Percentiles rank a stretch among this genome's conserved stretches.
phyloP scores from a whole-genome alignment of 768 basidiomycete species.

The Tephrocybe rancida region DNA sequence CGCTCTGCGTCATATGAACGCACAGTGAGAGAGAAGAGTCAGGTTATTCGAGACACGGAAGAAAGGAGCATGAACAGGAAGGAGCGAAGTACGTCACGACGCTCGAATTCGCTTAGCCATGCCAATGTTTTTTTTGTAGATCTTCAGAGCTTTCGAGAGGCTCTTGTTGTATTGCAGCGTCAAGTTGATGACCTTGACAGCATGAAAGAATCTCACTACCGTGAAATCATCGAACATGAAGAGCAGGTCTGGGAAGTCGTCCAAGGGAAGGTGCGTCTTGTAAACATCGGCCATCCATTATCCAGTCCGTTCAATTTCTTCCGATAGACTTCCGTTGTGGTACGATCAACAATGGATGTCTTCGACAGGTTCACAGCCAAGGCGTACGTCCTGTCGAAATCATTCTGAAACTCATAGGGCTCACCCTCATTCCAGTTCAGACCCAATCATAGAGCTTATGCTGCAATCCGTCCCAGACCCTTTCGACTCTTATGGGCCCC shows the following conservation, averaged over 20 bases:
- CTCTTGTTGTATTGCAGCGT: slow-evolving; percentile 75
- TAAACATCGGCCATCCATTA: neutral
- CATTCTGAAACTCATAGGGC: slow-evolving; percentile 12
- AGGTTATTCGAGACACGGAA: slow-evolving; percentile 84
- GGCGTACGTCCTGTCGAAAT: slow-evolving; percentile 56
- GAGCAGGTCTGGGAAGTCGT: slow-evolving; percentile 96
- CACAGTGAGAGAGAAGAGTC: slow-evolving; percentile 80
- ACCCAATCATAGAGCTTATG: slow-evolving; percentile 90
- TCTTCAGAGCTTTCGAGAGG: slow-evolving; percentile 85
- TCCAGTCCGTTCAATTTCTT: slow-evolving; percentile 12
- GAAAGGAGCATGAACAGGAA: slow-evolving; percentile 82
- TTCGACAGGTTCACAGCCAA: slow-evolving; percentile 88
- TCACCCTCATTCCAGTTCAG: slow-evolving; percentile 53
- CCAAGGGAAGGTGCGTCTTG: slow-evolving; percentile 69
- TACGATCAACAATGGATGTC: slow-evolving; percentile 90
- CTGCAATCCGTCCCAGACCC: slow-evolving; percentile 89
- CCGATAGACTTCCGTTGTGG: slow-evolving; percentile 75
- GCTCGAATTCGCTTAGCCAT: neutral
- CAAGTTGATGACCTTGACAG: slow-evolving; percentile 93
- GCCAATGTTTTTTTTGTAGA: slow-evolving; percentile 51
- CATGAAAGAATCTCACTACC: slow-evolving; percentile 83
- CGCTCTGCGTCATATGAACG: slow-evolving; percentile 85
- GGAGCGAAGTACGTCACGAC: slow-evolving; percentile 68
- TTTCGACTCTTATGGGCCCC: slow-evolving; percentile 89
- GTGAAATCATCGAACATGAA: slow-evolving; percentile 89